Evolutionary conservation across 768 basidiomycete species (phyloP).

Genomic region (Xanthoconium purpureum): DNA sequence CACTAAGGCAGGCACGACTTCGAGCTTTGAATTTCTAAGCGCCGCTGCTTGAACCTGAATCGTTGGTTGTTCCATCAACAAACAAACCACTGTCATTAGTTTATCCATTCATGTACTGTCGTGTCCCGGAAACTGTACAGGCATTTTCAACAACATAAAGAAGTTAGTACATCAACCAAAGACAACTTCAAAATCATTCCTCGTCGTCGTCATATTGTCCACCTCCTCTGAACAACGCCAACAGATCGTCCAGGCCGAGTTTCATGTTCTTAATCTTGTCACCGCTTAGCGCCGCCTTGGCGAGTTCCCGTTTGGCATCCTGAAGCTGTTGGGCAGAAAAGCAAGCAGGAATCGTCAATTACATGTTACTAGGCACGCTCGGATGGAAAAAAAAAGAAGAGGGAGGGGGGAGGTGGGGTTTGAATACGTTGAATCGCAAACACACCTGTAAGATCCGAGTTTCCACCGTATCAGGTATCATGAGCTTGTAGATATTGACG

Average conservation of each 20-base stretch:
- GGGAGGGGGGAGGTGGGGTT: too few species aligned
- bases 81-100: too few species aligned
- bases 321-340: conserved; percentile 57
- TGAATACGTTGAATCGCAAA: not conserved
- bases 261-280: conserved; percentile 83
- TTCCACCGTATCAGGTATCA: conserved; percentile 83
- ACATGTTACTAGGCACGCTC: not conserved
- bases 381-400: not conserved
- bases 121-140: not conserved
- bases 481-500: conserved; percentile 88
- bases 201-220: conserved; percentile 43
- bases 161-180: not conserved
- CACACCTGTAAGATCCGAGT: conserved; percentile 74
- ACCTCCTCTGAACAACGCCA: conserved; percentile 70
- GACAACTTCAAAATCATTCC: not conserved
- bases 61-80: too few species aligned
- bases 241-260: conserved; percentile 81
- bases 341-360: conserved; percentile 1
- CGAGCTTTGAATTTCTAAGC: too few species aligned
- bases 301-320: conserved; percentile 83
- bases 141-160: not conserved
- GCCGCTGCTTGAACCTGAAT: too few species aligned
- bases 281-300: conserved; percentile 82
- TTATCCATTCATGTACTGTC: not conserved
- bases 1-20: too few species aligned